Percentiles rank a stretch among this genome's conserved stretches.
Evolutionary conservation across 2,329 filamentous ascomycete species (phyloP).

Genomic region (Beauveria scarabaeidicola): DNA sequence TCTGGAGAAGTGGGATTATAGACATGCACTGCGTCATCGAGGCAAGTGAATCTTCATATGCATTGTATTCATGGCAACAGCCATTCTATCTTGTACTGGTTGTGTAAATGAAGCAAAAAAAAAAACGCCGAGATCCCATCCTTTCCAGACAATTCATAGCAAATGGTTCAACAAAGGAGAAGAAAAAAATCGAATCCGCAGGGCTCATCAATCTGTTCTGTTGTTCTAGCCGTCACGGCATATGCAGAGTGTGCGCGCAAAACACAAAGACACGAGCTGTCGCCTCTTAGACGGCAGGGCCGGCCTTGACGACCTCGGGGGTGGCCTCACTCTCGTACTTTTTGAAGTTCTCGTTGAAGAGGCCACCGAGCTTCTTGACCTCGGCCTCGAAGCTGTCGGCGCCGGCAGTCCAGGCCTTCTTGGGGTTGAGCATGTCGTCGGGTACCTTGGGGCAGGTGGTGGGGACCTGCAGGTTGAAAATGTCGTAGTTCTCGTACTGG

Average conservation of each 20-base stretch:
- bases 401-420: conserved; percentile 82
- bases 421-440: conserved; percentile 86
- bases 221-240: conserved; percentile 9
- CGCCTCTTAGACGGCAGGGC: conserved; percentile 33
- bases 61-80: conserved; percentile 7
- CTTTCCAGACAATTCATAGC: conserved; percentile 1
- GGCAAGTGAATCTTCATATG: background rate
- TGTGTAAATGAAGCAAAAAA: conserved; percentile 7
- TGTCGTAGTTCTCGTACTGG: conserved; percentile 90
- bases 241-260: conserved; percentile 6
- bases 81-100: conserved; percentile 9
- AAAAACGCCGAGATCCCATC: conserved; percentile 6
- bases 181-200: background rate
- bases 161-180: conserved; percentile 7
- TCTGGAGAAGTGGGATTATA: background rate
- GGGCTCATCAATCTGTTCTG: conserved; percentile 11
- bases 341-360: conserved; percentile 97
- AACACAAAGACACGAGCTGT: background rate
- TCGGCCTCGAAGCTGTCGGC: conserved; percentile 74
- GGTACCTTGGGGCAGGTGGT: conserved; percentile 85
- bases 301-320: conserved; percentile 64
- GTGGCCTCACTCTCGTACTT: conserved; percentile 86
- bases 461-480: conserved; percentile 96
- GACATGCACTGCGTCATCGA: background rate
- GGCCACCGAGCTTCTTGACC: conserved; percentile 78